phyloP scores from a whole-genome alignment of 139 green algal genomes.

The Micromonas pusilla region DNA sequence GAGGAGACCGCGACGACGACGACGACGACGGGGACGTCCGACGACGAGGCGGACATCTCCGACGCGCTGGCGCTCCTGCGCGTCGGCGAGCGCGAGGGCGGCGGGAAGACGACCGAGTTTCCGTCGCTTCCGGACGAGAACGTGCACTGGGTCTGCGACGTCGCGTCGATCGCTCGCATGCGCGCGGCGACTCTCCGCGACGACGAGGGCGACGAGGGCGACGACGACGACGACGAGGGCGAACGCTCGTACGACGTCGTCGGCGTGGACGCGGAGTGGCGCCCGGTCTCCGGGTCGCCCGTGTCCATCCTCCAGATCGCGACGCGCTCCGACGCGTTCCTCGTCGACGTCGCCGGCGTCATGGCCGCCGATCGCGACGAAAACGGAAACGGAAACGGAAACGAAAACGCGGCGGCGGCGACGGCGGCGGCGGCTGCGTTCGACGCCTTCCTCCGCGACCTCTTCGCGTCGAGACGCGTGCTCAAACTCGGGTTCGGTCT shows the following conservation, averaged over 20 bases:
- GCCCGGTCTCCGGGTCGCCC: not conserved
- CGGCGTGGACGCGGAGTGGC: slow-evolving; percentile 26
- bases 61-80: not conserved
- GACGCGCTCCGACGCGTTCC: not conserved
- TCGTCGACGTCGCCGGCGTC: slow-evolving; percentile 4
- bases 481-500: slow-evolving; percentile 20
- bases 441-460: not conserved
- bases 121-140: not conserved
- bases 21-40: not conserved
- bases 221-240: not conserved
- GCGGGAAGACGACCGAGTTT: not conserved
- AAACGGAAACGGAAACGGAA: not conserved
- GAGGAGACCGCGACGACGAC: not conserved
- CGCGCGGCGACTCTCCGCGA: not conserved
- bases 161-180: not conserved
- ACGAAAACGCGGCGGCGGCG: not conserved
- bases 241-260: not conserved
- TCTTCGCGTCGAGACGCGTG: not conserved
- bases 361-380: not conserved
- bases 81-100: not conserved
- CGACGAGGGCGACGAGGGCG: not conserved
- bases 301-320: slow-evolving; percentile 23
- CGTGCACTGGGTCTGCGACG: not conserved
- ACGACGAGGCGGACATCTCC: no score
- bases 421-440: not conserved